Evolutionary conservation across 441 rosid genomes (phyloP).

Genomic region (Gossypium aridum): DNA sequence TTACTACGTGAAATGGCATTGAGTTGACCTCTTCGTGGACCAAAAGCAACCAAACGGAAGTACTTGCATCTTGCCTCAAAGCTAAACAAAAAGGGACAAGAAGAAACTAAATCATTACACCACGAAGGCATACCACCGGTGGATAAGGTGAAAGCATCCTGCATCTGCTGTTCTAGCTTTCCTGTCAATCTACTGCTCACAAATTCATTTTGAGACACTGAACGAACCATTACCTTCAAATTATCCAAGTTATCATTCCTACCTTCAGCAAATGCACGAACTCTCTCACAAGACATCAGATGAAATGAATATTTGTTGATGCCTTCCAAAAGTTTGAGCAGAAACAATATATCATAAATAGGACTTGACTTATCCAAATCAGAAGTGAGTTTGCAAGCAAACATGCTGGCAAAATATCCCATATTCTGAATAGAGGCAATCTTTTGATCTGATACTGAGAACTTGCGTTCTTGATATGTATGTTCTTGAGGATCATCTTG

Average conservation of each 20-base stretch:
- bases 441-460: slow-evolving; percentile 22
- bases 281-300: slow-evolving; percentile 57
- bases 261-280: slow-evolving; percentile 65
- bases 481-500: slow-evolving; percentile 22
- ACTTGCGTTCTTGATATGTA: slow-evolving; percentile 18
- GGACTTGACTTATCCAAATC: slow-evolving; percentile 48
- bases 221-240: slow-evolving; percentile 44
- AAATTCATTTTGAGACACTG: slow-evolving; percentile 62
- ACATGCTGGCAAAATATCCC: slow-evolving; percentile 49
- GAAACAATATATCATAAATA: slow-evolving; percentile 54
- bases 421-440: slow-evolving; percentile 22
- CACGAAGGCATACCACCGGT: slow-evolving; percentile 77
- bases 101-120: slow-evolving; percentile 80
- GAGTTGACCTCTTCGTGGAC: slow-evolving; percentile 40
- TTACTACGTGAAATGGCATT: slow-evolving; percentile 37
- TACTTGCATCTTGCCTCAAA: slow-evolving; percentile 80
- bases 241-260: slow-evolving; percentile 53
- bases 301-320: slow-evolving; percentile 68
- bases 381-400: slow-evolving; percentile 49
- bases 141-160: slow-evolving; percentile 66
- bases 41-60: slow-evolving; percentile 77
- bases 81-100: slow-evolving; percentile 89
- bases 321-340: slow-evolving; percentile 76
- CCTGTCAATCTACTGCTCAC: slow-evolving; percentile 84
- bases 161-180: slow-evolving; percentile 93